Evolutionary conservation across 345 rosid species (phyloP).

Genomic region (Gossypium rotundifolium): DNA sequence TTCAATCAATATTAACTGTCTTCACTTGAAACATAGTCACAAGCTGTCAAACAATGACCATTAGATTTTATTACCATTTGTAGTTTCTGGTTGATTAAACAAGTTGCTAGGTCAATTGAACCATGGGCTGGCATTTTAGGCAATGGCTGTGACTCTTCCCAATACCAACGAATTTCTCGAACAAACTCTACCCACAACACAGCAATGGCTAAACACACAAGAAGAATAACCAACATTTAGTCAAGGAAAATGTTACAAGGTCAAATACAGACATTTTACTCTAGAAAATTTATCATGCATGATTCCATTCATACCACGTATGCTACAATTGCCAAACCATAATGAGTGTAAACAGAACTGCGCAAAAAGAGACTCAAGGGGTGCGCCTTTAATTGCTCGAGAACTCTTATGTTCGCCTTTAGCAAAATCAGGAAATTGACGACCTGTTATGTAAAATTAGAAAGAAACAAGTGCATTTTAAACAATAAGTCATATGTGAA

Average conservation of each 20-base stretch:
- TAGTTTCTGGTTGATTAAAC: slow-evolving; percentile 87
- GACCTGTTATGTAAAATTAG: slow-evolving; percentile 29
- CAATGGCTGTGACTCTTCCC: slow-evolving; percentile 88
- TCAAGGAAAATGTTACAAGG: slow-evolving; percentile 15
- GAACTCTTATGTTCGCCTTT: slow-evolving; percentile 62
- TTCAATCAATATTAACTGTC: neutral
- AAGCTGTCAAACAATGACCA: neutral
- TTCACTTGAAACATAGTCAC: neutral
- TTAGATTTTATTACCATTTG: slow-evolving; percentile 60
- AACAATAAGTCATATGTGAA: neutral
- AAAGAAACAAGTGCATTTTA: neutral
- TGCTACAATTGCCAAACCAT: slow-evolving; percentile 91
- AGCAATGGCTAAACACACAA: slow-evolving; percentile 58
- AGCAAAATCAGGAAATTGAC: slow-evolving; percentile 38
- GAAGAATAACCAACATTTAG: slow-evolving; percentile 1
- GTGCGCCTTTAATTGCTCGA: slow-evolving; percentile 83
- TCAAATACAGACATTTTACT: neutral
- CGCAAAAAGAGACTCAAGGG: slow-evolving; percentile 68
- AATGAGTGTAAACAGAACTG: slow-evolving; percentile 76
- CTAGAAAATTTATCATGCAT: neutral
- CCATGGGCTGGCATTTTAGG: slow-evolving; percentile 64
- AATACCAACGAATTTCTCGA: slow-evolving; percentile 95
- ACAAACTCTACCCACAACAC: slow-evolving; percentile 88
- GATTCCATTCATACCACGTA: slow-evolving; percentile 62
- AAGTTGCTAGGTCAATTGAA: slow-evolving; percentile 74